Evolutionary conservation across 1,139 yeast genomes (phyloP).

Genomic region (Diutina ranongensis): DNA sequence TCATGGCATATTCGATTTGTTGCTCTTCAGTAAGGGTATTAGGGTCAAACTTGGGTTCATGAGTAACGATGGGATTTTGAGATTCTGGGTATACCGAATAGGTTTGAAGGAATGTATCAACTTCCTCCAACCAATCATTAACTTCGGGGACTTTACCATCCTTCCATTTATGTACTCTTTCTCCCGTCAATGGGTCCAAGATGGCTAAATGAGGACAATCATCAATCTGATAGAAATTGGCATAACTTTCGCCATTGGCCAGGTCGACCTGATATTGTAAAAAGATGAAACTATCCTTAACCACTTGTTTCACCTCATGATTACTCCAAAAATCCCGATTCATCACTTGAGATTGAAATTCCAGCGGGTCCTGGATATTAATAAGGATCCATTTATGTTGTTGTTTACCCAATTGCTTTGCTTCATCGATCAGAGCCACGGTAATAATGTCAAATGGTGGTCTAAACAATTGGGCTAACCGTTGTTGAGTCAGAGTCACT

Average conservation of each 20-base stretch:
- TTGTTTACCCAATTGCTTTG: slow-evolving; percentile 53
- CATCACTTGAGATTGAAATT: slow-evolving; percentile 79
- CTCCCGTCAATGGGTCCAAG: slow-evolving; percentile 92
- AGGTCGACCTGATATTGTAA: slow-evolving; percentile 74
- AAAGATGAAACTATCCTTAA: slow-evolving; percentile 62
- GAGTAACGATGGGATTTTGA: slow-evolving; percentile 57
- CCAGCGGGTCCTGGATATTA: slow-evolving; percentile 76
- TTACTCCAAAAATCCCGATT: slow-evolving; percentile 93
- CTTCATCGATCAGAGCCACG: slow-evolving; percentile 54
- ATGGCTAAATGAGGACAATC: slow-evolving; percentile 83
- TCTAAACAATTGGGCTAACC: slow-evolving; percentile 71
- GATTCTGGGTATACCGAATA: slow-evolving; percentile 58
- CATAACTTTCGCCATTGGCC: slow-evolving; percentile 57
- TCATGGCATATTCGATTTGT: slow-evolving; percentile 69
- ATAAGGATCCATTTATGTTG: slow-evolving; percentile 73
- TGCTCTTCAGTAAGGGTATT: slow-evolving; percentile 69
- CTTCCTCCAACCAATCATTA: slow-evolving; percentile 47
- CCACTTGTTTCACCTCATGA: slow-evolving; percentile 47
- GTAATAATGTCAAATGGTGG: slow-evolving; percentile 91
- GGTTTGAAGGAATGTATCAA: slow-evolving; percentile 44
- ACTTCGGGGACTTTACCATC: slow-evolving; percentile 48
- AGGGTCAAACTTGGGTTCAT: slow-evolving; percentile 43
- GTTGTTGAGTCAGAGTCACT: slow-evolving; percentile 46
- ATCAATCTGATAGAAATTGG: slow-evolving; percentile 56
- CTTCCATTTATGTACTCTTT: slow-evolving; percentile 63